Evolutionary conservation across 1,284 basidiomycete genomes (phyloP), one percentile per base, ranked within the genome.

Genomic region (Xanthoconium separans): DNA sequence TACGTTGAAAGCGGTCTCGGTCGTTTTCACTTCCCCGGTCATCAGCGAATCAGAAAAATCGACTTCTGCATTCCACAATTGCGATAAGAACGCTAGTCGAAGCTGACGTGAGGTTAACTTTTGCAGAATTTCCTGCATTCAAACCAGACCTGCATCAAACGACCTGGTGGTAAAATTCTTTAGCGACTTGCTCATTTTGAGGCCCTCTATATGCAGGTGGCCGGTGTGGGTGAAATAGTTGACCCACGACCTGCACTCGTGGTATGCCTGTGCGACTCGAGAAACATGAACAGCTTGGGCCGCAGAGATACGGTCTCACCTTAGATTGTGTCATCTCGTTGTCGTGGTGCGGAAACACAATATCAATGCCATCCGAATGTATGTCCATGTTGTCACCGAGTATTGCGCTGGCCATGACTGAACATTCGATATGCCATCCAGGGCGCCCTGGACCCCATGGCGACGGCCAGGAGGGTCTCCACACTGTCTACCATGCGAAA

Each of bases 401-500:
- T 47, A 99, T 81, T 37, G 89, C 95, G 55, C 87, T 92, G 15
- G 95, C 96, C 97, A 99, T 99, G 44, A 98, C 97, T 11, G 93
- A 96, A 76, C 97, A 99, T 72, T 99, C 97, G 55, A 99, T 99
- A 71, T 99, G 97, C 97, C 97, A 99, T 11, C 97, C 97, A 1
- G 97, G 97, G 52, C 97, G 83, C n/a, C 97, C 97, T 37, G 80
- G 78, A 29, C 97, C 97, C 97, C 97, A 99, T 7, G 93, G 89
- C 10, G 95, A 98, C 0, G 88, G 84, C 97, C 97, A 99, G 3
- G 88, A 88, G 2, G 97, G 97, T 73, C 99, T 97, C 16, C 97
- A 97, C 2, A 91, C 86, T 75, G 99, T 99, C 97, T 97, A 99
- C 13, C 99, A 77, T 7, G 97, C 97, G 73, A 99, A 99, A 75